Conservation (phyloP, 345 rosid species). For the Geranium rotundifolium region DNA sequence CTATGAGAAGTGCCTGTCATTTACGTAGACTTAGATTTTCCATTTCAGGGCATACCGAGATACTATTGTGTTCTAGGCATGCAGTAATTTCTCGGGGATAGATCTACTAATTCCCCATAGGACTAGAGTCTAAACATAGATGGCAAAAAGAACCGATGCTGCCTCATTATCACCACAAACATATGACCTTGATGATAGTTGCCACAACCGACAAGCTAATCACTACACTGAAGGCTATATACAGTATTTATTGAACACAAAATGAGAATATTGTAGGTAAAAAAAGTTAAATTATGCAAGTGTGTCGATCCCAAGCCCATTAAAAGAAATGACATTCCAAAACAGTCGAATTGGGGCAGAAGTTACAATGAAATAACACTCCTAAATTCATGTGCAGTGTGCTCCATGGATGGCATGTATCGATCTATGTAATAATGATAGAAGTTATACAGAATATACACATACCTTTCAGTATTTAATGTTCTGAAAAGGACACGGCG, state of each 20-base stretch:
- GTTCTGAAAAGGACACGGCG: conserved; percentile 84
- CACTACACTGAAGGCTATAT: too few relatives aligned
- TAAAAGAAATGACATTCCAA: too few relatives aligned
- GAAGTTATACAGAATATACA: not conserved
- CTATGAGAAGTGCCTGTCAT: not conserved
- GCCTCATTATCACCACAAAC: not conserved
- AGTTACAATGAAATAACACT: too few relatives aligned
- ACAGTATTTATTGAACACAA: too few relatives aligned
- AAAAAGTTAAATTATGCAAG: too few relatives aligned
- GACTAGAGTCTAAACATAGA: not conserved
- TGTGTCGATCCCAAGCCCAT: too few relatives aligned
- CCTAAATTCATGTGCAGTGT: not conserved
- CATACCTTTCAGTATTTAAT: conserved; percentile 67
- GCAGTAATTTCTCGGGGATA: not conserved
- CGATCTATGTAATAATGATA: not conserved
- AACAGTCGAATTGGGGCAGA: too few relatives aligned
- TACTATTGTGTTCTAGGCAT: not conserved
- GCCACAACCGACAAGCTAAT: not conserved
- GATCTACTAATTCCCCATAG: too few relatives aligned
- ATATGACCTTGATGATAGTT: not conserved
- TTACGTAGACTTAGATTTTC: too few relatives aligned
- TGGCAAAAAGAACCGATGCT: not conserved
- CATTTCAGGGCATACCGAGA: not conserved
- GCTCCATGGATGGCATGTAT: not conserved
- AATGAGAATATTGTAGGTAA: too few relatives aligned